Base-by-base conservation (phyloP, 306 rosid species). In the Lupinus albus region DNA sequence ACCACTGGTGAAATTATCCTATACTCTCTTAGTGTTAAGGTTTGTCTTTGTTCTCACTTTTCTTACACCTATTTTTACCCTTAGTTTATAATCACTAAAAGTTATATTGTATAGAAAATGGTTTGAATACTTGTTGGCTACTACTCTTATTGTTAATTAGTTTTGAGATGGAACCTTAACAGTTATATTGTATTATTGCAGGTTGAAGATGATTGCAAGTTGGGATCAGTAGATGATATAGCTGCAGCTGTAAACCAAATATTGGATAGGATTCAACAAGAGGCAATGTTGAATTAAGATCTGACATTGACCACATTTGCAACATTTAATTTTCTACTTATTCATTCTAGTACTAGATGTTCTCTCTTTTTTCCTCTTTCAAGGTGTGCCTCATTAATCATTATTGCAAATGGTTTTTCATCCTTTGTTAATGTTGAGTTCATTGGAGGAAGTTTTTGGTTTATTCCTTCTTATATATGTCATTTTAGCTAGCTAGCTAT, bases 151-250 rank as follows among this genome's bases (percentile, higher is more conserved):
- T n/a, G n/a, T n/a, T n/a, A n/a, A n/a, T n/a, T n/a, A n/a, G n/a
- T n/a, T n/a, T n/a, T n/a, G n/a, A n/a, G n/a, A n/a, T n/a, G n/a
- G n/a, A n/a, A n/a, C n/a, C n/a, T n/a, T n/a, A n/a, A n/a, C n/a
- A n/a, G n/a, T n/a, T n/a, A n/a, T n/a, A n/a, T n/a, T 4, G 18
- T 30, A 58, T 50, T 25, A 1, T 51, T 72, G 76, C 85, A 88
- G 99, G 90, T 86, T 32, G 99, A 93, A 57, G 99, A 93, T 52
- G 97, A 85, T 33, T 90, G 99, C 71, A 81, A 76, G 76, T 80
- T 93, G 81, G 86, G 67, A 70, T 86, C 97, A 33, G 99, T 85
- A 44, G 97, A 93, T 76, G 99, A 90, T 58, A 90, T 93, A 61
- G 96, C 99, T 5, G 70, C 86, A 48, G 99, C 97, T 20, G 78